A percentile compares a stretch with the other conserved stretches of the same genome.
These are phyloP conservation scores for Gaertneriomyces sp. DNA, from an alignment of 192 early-diverging fungal species.

Conservation along the genomic window DNA sequence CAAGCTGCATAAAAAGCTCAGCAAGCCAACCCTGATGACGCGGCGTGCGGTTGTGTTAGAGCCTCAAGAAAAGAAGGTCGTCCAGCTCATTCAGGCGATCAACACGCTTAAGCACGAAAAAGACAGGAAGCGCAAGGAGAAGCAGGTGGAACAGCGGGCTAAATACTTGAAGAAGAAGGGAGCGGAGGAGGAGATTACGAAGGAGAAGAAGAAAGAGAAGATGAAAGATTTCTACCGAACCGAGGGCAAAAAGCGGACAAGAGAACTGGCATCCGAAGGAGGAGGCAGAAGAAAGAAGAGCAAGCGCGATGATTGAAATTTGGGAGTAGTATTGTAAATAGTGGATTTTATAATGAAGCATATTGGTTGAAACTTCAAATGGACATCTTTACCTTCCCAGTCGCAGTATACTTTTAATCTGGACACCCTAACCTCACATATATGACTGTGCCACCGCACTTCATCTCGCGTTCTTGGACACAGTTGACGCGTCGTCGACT, in stretches of 20 bases:
- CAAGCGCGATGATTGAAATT: constrained; percentile 13
- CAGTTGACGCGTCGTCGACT: too few relatives aligned
- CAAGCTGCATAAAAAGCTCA: constrained; percentile 59
- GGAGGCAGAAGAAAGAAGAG: constrained; percentile 26
- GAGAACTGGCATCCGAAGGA: constrained; percentile 23
- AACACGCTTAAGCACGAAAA: constrained; percentile 86
- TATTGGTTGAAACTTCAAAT: too few relatives aligned
- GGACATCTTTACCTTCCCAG: too few relatives aligned
- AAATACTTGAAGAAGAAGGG: constrained; percentile 45
- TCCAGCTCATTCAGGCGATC: constrained; percentile 78
- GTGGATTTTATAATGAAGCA: too few relatives aligned
- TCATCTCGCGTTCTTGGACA: too few relatives aligned
- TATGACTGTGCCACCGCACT: too few relatives aligned
- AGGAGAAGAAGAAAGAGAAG: constrained; percentile 34
- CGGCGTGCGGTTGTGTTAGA: constrained; percentile 86
- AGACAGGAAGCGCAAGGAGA: constrained; percentile 68
- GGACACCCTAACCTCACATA: too few relatives aligned
- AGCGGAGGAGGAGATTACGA: constrained; percentile 31
- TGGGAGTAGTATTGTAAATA: neutral
- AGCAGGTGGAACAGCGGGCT: constrained; percentile 45
- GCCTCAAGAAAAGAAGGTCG: constrained; percentile 85
- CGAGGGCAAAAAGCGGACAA: constrained; percentile 40
- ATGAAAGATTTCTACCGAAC: constrained; percentile 36
- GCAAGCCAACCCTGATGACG: constrained; percentile 45
- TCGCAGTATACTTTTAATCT: too few relatives aligned